Evolutionary conservation across 2,329 filamentous ascomycete species (phyloP).

Genomic region (Colletotrichum truncatum): DNA sequence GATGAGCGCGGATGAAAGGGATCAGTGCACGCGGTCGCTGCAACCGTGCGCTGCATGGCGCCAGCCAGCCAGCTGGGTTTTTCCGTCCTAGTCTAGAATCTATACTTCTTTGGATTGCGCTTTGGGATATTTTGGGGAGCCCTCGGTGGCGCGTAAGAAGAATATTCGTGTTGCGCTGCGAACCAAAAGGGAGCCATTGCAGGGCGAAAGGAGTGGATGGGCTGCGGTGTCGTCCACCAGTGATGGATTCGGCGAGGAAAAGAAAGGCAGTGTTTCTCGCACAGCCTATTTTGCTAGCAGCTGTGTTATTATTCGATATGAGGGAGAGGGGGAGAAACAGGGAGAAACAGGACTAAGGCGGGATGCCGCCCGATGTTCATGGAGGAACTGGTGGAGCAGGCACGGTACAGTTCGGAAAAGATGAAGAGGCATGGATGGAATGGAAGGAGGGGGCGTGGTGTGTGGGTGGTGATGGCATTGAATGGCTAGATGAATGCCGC

Average conservation of each 20-base stretch:
- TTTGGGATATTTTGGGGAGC: neutral
- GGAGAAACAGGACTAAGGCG: neutral
- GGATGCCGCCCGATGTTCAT: neutral
- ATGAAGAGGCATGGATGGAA: conserved; percentile 8
- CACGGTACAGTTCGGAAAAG: neutral
- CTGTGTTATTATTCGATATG: neutral
- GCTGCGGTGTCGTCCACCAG: neutral
- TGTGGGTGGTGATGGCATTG: neutral
- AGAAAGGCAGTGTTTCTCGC: neutral
- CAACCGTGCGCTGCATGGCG: conserved; percentile 18
- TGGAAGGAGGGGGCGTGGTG: too few relatives aligned
- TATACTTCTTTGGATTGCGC: neutral
- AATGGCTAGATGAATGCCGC: conserved; percentile 3
- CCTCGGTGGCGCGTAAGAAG: neutral
- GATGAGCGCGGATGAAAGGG: neutral
- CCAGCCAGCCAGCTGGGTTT: conserved; percentile 1
- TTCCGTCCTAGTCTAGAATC: conserved; percentile 1
- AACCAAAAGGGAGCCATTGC: neutral
- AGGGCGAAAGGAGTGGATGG: neutral
- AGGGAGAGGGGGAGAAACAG: too few relatives aligned
- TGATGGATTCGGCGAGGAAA: neutral
- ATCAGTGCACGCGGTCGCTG: conserved; percentile 14
- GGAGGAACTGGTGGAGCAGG: neutral
- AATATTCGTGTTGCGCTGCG: conserved; percentile 1
- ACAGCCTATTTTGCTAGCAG: neutral